These are phyloP conservation scores for Brassica nigra DNA, from an alignment of 345 rosid genomes.

Conservation along the genomic window DNA sequence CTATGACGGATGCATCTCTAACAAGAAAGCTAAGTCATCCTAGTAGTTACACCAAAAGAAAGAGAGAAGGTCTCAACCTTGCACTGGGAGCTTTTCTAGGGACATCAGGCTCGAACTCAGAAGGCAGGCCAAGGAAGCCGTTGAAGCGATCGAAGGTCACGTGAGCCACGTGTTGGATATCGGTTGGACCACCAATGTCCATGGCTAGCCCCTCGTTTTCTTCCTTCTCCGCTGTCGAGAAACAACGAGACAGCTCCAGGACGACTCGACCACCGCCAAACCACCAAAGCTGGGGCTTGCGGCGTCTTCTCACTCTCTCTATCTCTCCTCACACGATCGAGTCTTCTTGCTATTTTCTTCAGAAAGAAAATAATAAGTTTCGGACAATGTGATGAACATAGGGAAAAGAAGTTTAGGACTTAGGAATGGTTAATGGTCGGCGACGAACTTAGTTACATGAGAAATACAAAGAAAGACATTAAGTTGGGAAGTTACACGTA, in stretches of 20 bases:
- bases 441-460: background rate
- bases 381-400: background rate
- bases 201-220: constrained; percentile 54
- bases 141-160: constrained; percentile 95
- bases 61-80: constrained; percentile 42
- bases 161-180: constrained; percentile 87
- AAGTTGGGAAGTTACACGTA: constrained; percentile 13
- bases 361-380: background rate
- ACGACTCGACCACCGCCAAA: constrained; percentile 36
- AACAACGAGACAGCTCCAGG: constrained; percentile 69
- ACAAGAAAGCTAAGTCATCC: no score
- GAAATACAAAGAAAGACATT: background rate
- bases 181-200: constrained; percentile 88
- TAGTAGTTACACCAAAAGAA: background rate
- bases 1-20: no score
- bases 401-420: background rate
- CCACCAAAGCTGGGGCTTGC: constrained; percentile 26
- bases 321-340: constrained; percentile 18
- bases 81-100: constrained; percentile 88
- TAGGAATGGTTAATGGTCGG: constrained; percentile 23
- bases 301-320: constrained; percentile 25
- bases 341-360: background rate
- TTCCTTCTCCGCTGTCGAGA: constrained; percentile 56
- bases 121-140: constrained; percentile 91
- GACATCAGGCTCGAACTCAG: constrained; percentile 91